A percentile compares a stretch with the other conserved stretches of the same genome.
These are phyloP conservation scores for Ceratocystis ficicola DNA, from an alignment of 2,329 filamentous ascomycete genomes.

Conservation along the genomic window DNA sequence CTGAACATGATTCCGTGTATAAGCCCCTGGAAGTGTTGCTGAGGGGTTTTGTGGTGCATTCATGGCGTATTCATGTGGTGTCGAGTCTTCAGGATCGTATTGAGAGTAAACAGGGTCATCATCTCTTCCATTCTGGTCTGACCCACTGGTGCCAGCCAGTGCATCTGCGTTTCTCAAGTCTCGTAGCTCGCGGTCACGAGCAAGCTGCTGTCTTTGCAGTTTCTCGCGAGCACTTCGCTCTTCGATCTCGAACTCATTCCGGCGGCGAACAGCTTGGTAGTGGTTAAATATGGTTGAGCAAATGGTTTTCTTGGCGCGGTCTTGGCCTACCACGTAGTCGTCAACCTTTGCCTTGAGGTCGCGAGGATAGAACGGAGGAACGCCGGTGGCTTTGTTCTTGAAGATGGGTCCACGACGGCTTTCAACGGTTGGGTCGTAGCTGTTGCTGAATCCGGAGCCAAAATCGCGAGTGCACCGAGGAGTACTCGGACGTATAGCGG, in stretches of 20 bases:
- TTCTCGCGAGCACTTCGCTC: constrained; percentile 49
- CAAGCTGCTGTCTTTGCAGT: constrained; percentile 55
- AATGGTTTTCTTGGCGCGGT: constrained; percentile 85
- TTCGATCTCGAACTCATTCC: constrained; percentile 63
- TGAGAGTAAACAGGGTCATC: constrained; percentile 15
- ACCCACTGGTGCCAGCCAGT: constrained; percentile 22
- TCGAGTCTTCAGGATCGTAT: constrained; percentile 24
- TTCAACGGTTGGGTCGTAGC: constrained; percentile 45
- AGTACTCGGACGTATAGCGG: constrained; percentile 23
- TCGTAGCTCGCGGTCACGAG: constrained; percentile 49
- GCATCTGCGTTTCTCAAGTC: constrained; percentile 18
- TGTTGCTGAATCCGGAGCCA: constrained; percentile 46
- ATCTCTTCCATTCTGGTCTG: constrained; percentile 9
- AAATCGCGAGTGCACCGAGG: constrained; percentile 38
- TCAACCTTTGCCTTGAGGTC: constrained; percentile 82
- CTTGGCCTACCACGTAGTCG: constrained; percentile 91
- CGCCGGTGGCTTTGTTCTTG: constrained; percentile 40
- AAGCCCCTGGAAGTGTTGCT: not conserved
- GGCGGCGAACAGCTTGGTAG: constrained; percentile 73
- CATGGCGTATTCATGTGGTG: constrained; percentile 24
- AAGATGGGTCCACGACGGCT: constrained; percentile 49
- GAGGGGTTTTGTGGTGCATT: not conserved
- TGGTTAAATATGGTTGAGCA: constrained; percentile 94
- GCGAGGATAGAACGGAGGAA: constrained; percentile 51
- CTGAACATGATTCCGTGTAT: not conserved